These are phyloP conservation scores for Tylopilus vinaceipallidus DNA, from an alignment of 768 basidiomycete genomes.

Conservation along the genomic window DNA sequence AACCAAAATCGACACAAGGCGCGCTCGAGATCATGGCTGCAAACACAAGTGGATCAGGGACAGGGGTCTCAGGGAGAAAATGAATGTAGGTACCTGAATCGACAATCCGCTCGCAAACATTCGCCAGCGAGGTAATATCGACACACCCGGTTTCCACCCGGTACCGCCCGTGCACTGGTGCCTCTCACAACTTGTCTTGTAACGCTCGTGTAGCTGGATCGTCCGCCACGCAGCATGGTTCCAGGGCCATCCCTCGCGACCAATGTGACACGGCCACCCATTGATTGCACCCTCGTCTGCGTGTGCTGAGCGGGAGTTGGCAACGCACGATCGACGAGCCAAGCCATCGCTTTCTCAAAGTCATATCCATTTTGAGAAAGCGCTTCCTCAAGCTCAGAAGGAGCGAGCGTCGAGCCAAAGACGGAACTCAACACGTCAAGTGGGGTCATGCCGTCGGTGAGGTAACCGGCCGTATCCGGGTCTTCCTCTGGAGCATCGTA, in stretches of 20 bases:
- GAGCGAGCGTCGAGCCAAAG: slow-evolving; percentile 86
- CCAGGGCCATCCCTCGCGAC: slow-evolving; percentile 54
- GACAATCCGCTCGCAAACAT: slow-evolving; percentile 93
- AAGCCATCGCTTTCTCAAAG: slow-evolving; percentile 94
- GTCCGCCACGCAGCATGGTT: slow-evolving; percentile 40
- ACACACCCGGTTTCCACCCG: slow-evolving; percentile 74
- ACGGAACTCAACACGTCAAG: slow-evolving; percentile 94
- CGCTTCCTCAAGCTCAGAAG: slow-evolving; percentile 92
- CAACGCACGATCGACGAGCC: slow-evolving; percentile 77
- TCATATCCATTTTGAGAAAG: slow-evolving; percentile 86
- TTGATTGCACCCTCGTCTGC: slow-evolving; percentile 50
- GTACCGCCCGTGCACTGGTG: slow-evolving; percentile 34
- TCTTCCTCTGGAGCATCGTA: slow-evolving; percentile 38
- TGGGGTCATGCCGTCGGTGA: slow-evolving; percentile 94
- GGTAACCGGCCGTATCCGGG: slow-evolving; percentile 53
- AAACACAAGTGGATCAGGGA: slow-evolving; percentile 15
- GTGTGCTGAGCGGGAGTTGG: slow-evolving; percentile 41
- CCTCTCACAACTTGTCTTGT: slow-evolving; percentile 21
- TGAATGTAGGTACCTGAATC: slow-evolving; percentile 77
- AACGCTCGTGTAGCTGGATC: slow-evolving; percentile 35
- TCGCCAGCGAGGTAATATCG: slow-evolving; percentile 96
- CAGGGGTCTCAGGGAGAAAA: not conserved
- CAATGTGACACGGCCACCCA: slow-evolving; percentile 67
- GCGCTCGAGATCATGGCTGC: slow-evolving; percentile 90
- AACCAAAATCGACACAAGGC: slow-evolving; percentile 98